Percentiles rank a stretch among this genome's conserved stretches.
Conservation (phyloP, 1,284 basidiomycete species). For the Irpex lacteus region DNA sequence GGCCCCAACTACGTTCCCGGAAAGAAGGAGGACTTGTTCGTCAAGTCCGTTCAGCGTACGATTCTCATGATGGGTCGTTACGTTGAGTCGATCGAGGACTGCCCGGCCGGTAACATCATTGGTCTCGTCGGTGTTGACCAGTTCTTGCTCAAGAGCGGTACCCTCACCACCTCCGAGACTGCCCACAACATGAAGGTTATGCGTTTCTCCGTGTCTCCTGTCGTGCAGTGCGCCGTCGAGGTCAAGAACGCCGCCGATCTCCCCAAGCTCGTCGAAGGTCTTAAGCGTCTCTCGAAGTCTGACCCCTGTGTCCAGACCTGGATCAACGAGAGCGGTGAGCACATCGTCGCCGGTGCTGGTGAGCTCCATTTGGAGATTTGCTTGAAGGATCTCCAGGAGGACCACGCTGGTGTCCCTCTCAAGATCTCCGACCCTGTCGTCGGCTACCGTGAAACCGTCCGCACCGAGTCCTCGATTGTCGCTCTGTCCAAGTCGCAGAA, state of each 20-base stretch:
- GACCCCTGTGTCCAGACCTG: slow-evolving; percentile 99
- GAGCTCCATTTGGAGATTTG: slow-evolving; percentile 99
- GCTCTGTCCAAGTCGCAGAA: slow-evolving; percentile 99
- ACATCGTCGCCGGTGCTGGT: slow-evolving; percentile 99
- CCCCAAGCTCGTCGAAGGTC: slow-evolving; percentile 99
- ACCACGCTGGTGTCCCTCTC: slow-evolving; percentile 98
- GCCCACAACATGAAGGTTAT: slow-evolving; percentile 99
- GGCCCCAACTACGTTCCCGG: slow-evolving; percentile 99
- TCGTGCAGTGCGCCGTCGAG: slow-evolving; percentile 99
- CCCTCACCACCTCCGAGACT: slow-evolving; percentile 95
- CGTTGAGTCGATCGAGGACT: slow-evolving; percentile 99
- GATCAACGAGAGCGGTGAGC: slow-evolving; percentile 93
- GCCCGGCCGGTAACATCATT: slow-evolving; percentile 97
- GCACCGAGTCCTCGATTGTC: slow-evolving; percentile 92
- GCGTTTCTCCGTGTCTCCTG: slow-evolving; percentile 99
- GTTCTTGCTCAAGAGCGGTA: slow-evolving; percentile 99
- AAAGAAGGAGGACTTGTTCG: slow-evolving; percentile 98
- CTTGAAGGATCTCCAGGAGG: slow-evolving; percentile 99
- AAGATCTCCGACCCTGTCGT: slow-evolving; percentile 99
- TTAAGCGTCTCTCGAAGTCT: slow-evolving; percentile 99
- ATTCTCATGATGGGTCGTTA: slow-evolving; percentile 99
- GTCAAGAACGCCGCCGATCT: slow-evolving; percentile 99
- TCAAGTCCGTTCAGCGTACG: slow-evolving; percentile 99
- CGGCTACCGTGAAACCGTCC: slow-evolving; percentile 97
- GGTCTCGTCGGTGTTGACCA: slow-evolving; percentile 99